Base-by-base conservation (phyloP, 2,329 filamentous ascomycete species). In the Colletotrichum sp. region DNA sequence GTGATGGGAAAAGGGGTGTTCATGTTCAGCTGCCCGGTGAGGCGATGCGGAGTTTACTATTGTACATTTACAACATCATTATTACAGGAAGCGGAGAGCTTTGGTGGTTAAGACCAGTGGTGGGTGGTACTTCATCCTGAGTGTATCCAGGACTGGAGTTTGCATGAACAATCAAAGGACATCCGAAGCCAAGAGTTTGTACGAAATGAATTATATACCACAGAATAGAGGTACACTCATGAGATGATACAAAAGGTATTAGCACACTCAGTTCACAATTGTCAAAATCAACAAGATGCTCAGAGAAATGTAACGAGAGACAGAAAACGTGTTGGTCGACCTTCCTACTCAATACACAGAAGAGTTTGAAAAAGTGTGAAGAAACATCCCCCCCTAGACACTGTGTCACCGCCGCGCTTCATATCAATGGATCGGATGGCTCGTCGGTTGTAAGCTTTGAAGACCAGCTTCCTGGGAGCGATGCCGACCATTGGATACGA, bases 1-100 rank as follows among this genome's bases (percentile, higher is more conserved):
- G 72, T 88, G 81, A 79, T 7, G 63, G 18, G 15, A 9, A 58
- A 24, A 7, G 30, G 18, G 32, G 4, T 4, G n/a, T 38, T 36
- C 8, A 2, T 13, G 32, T 36, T 21, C 0, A 43, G 38, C 38
- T n/a, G 38, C 9, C 28, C 57, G 16, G 13, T 28, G 28, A 61
- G 57, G 57, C 38, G 57, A 64, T 28, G 28, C 4, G 5, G 26
- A n/a, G 16, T n/a, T 60, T 24, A 18, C 28, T 7, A 8, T 38
- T 38, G 30, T 28, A 38, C 21, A 38, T n/a, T n/a, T n/a, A n/a
- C n/a, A n/a, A n/a, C n/a, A n/a, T n/a, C n/a, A n/a, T n/a, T n/a
- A n/a, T n/a, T n/a, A n/a, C n/a, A n/a, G n/a, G n/a, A n/a, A n/a
- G n/a, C 63, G 9, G 43, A 34, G 28, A 55, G 30, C 67, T 38